Evolutionary conservation across 192 early-diverging fungal genomes (phyloP), one percentile per base, ranked within the genome.

Genomic region (Coemansia sp.): DNA sequence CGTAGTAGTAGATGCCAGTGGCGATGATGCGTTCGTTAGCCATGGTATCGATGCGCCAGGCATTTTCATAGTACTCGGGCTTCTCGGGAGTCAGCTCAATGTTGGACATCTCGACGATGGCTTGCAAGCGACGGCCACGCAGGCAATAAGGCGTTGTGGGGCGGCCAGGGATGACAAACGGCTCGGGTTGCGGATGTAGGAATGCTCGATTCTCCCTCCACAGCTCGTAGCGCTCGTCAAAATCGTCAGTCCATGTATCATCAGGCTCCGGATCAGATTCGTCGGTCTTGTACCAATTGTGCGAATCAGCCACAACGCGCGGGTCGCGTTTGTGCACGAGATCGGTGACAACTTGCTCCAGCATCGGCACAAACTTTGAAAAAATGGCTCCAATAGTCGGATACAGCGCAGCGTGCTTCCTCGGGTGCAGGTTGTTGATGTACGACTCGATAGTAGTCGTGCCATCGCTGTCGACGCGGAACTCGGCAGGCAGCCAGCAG

Each of bases 361-460:
- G 88, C 74, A 91, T 65, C 2, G 90, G 90, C 1, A 92, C 58
- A 45, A 91, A 84, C 35, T 51, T 53, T 31, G 74, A 71, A 43
- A 94, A 83, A 22, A 87, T 71, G 20, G 39, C 37, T 5, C 68
- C 76, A 38, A 94, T 72, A 11, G 76, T 72, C 6, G 66, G 67
- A 53, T 92, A 90, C 63, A 88, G 54, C 8, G 65, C 70, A 6
- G 68, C 67, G 65, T 84, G 69, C 36, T 84, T 72, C 12, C 64
- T 27, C 11, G 87, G 90, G 41, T 92, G 85, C 29, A 92, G 47
- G 54, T 92, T 93, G 84, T 93, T 92, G 82, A 94, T 93, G 67
- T 92, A 93, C 0, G 88, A 90, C 25, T 60, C 39, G 20, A 88
- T 68, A 1, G 49, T 45, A 15, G 80, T 70, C 2, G 67, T 22